phyloP scores from a whole-genome alignment of 2,329 filamentous ascomycete genomes.

The Xylaria sp. region DNA sequence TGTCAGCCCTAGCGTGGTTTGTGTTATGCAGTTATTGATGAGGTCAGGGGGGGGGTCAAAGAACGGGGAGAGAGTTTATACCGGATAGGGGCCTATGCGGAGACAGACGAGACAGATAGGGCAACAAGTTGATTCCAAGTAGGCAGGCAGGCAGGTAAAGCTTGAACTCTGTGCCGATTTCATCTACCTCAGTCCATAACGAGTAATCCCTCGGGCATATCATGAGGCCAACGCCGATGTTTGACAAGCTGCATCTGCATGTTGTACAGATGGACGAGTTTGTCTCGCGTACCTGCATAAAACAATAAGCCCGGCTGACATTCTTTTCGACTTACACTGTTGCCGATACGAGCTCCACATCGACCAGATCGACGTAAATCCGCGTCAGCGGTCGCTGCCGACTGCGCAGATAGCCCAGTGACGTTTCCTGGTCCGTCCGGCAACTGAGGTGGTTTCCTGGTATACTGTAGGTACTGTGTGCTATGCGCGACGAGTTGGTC shows the following conservation, averaged over 20 bases:
- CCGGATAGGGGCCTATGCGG: not conserved
- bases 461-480: not conserved
- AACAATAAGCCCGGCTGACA: slow-evolving; percentile 24
- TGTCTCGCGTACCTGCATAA: slow-evolving; percentile 36
- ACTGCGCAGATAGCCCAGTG: slow-evolving; percentile 13
- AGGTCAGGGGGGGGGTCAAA: no score
- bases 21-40: not conserved
- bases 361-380: slow-evolving; percentile 21
- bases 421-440: not conserved
- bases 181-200: not conserved
- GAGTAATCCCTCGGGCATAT: slow-evolving; percentile 11
- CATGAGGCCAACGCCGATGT: slow-evolving; percentile 21
- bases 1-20: slow-evolving; percentile 24
- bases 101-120: no score
- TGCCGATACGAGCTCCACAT: slow-evolving; percentile 28
- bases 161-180: not conserved
- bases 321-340: slow-evolving; percentile 15
- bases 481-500: not conserved
- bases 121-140: no score
- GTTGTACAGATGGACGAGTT: not conserved
- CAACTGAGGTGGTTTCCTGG: not conserved
- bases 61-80: no score
- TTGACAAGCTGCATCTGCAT: slow-evolving; percentile 8
- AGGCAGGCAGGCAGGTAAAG: no score
- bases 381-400: slow-evolving; percentile 18